Evolutionary conservation across 441 rosid genomes (phyloP).

Genomic region (Populus tomentosa): DNA sequence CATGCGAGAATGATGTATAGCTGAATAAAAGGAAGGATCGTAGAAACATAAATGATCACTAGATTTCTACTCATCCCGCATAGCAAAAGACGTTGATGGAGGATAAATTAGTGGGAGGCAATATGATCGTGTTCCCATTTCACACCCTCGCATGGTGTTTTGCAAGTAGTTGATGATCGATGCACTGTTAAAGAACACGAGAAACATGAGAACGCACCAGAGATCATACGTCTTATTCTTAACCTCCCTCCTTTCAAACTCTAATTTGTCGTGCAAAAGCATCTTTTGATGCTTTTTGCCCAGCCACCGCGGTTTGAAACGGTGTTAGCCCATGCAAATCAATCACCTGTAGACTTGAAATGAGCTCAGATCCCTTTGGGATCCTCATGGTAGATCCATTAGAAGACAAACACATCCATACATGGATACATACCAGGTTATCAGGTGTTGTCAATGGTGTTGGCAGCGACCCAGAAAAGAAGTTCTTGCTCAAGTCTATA

Average conservation of each 20-base stretch:
- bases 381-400: conserved; percentile 55
- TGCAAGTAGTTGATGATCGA: too few species aligned
- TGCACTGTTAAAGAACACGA: too few species aligned
- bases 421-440: conserved; percentile 34
- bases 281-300: too few species aligned
- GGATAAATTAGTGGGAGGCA: conserved; percentile 13
- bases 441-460: conserved; percentile 49
- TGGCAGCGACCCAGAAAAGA: conserved; percentile 70
- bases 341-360: conserved; percentile 59
- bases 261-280: too few species aligned
- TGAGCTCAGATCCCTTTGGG: conserved; percentile 65
- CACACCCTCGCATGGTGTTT: too few species aligned
- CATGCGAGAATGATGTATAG: too few species aligned
- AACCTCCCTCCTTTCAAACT: too few species aligned
- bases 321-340: conserved; percentile 49
- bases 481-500: conserved; percentile 76
- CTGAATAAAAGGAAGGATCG: too few species aligned
- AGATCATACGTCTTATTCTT: too few species aligned
- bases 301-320: too few species aligned
- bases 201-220: too few species aligned
- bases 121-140: conserved; percentile 1
- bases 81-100: not conserved
- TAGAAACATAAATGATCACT: not conserved
- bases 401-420: conserved; percentile 49
- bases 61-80: not conserved